Percentiles rank a stretch among this genome's conserved stretches.
Evolutionary conservation across 371 early-diverging fungal genomes (phyloP).

Genomic region (Haplosporangium sp.): DNA sequence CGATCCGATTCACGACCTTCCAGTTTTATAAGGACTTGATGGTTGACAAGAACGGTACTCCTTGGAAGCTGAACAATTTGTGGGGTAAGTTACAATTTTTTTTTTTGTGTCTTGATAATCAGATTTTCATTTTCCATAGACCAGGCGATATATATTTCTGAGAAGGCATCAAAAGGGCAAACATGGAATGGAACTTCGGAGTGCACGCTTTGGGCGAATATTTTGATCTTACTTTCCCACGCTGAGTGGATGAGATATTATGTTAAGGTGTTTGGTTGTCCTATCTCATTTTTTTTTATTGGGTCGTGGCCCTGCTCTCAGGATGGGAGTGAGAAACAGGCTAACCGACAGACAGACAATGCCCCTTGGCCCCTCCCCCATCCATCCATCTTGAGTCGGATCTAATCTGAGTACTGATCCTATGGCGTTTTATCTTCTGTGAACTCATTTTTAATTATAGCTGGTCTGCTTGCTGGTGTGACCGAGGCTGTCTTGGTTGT

Average conservation of each 20-base stretch:
- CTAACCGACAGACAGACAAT: too few relatives aligned
- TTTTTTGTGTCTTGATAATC: conserved; percentile 15
- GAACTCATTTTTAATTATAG: conserved; percentile 52
- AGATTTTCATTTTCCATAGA: not conserved
- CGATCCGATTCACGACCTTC: conserved; percentile 97
- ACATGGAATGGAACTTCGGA: not conserved
- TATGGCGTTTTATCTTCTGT: too few relatives aligned
- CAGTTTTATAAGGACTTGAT: conserved; percentile 84
- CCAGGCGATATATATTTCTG: conserved; percentile 2
- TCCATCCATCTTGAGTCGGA: too few relatives aligned
- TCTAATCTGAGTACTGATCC: too few relatives aligned
- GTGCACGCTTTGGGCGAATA: too few relatives aligned
- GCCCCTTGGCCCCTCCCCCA: too few relatives aligned
- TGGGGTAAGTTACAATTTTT: conserved; percentile 66
- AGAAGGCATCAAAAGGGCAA: conserved; percentile 7
- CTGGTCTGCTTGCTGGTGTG: conserved; percentile 95
- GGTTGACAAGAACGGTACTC: not conserved
- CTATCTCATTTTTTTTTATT: not conserved
- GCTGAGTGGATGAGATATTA: not conserved
- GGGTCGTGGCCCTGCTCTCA: too few relatives aligned
- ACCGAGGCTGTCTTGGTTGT: conserved; percentile 97
- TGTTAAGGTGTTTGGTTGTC: not conserved
- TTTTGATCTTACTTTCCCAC: conserved; percentile 41
- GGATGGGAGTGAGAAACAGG: too few relatives aligned
- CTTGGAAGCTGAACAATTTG: conserved; percentile 69